Evolutionary conservation across 805 yeast genomes (phyloP), one percentile per base, ranked within the genome.

Genomic region (Candida adriatica): DNA sequence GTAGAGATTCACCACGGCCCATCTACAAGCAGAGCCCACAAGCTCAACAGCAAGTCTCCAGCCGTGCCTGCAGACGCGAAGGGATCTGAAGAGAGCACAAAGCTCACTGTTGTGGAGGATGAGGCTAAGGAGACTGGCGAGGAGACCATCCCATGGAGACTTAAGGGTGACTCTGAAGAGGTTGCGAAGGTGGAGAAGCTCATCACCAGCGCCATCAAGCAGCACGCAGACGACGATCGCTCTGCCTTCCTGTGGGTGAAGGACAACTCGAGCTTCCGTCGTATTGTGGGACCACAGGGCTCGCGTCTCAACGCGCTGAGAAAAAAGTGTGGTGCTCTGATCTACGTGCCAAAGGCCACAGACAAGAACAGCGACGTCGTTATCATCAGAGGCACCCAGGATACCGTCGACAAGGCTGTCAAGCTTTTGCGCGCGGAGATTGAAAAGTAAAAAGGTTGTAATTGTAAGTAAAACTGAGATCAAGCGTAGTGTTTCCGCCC

Each of bases 211-310:
- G 61, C 74, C 34, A 56, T 83, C 44, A 67, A 56, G 18, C 54
- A 56, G 25, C 74, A 73, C 31, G 49, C 62, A 36, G 46, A 49
- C 15, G 74, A 73, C 31, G 64, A 66, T 26, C 48, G 60, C 25
- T 62, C 61, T 29, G 92, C 78, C 10, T 83, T 74, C 71, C 58
- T 81, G 38, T 79, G 80, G 69, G 58, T 74, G 24, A 56, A 70
- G 25, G 66, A 72, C 35, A 16, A 10, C 19, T 50, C 58, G 17
- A 52, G 53, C 27, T 79, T 81, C 55, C 70, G 79, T 36, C 71
- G 66, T 52, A 64, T 85, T 32, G 72, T 86, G 41, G 95, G 95
- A 7, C 75, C 85, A 11, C 79, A 73, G 44, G 95, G 95, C 28
- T 58, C 75, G 21, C 75, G 71, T 39, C 64, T 85, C 50, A 74